Base-by-base conservation (phyloP, 495 filamentous ascomycete genomes). In the Podospora didyma region DNA sequence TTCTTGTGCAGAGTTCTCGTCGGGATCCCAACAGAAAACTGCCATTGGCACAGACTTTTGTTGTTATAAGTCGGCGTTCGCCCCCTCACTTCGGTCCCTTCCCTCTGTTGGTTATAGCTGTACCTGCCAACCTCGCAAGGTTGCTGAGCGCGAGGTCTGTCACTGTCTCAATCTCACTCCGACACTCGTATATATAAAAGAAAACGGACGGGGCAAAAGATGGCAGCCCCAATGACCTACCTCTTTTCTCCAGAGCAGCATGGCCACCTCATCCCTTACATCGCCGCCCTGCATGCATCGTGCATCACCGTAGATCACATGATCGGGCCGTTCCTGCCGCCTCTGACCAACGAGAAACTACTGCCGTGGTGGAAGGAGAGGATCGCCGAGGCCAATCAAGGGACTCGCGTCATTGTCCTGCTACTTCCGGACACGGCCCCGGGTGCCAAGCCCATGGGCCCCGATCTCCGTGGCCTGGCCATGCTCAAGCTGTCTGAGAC, bases 201-300 rank as follows among this genome's bases (percentile, higher is more conserved):
- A 42, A 42, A 42, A 42, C 1, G 5, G 1, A 31, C 35, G 41
- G 23, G 37, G 24, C 1, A 21, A 39, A 59, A 35, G 26, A 58
- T 53, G 56, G 50, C 51, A 7, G 14, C 59, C 10, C n/a, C 22
- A 12, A 54, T 26, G 61, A 70, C 66, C 12, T 62, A 65, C 55
- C 49, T 68, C 65, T 73, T 73, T 59, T 64, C 67, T 9, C 61
- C 56, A 6, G 55, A 61, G 12, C 59, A 64, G 35, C 71, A 75
- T 53, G 62, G 54, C 48, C 65, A 69, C 53, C 65, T 75, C 9
- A 53, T 65, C 11, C 68, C 73, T 17, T 74, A 71, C 63, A 65
- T 75, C 22, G 73, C 73, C 24, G 71, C 70, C 21, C 61, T 75
- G 19, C 70, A 75, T 53, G 71, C 70, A 16, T 66, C 65, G 0